Evolutionary conservation across 345 rosid genomes (phyloP).

Genomic region (Gossypium thurberi): DNA sequence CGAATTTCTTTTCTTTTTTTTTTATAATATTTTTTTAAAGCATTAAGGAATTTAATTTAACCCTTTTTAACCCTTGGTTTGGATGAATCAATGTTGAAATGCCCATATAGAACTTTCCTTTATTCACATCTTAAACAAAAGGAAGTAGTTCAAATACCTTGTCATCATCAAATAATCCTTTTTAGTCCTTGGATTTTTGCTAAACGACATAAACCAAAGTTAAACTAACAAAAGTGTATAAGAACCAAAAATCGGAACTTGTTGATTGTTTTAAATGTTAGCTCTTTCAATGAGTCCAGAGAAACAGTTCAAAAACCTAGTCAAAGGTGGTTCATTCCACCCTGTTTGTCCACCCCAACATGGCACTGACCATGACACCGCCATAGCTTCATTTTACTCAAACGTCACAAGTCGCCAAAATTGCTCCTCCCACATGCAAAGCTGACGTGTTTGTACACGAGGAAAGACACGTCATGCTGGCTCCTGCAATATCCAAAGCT

Average conservation of each 20-base stretch:
- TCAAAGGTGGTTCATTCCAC: background rate
- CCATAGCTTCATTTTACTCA: background rate
- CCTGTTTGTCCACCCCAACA: background rate
- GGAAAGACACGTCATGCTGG: slow-evolving; percentile 7
- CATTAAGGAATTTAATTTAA: too few species aligned
- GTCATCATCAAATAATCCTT: too few species aligned
- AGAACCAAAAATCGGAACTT: background rate
- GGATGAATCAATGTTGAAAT: too few species aligned
- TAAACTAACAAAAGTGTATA: background rate
- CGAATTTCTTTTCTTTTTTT: too few species aligned
- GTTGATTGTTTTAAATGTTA: background rate
- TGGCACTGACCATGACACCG: background rate
- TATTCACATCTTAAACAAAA: too few species aligned
- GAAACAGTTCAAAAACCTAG: background rate
- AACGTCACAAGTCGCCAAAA: background rate
- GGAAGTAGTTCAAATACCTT: too few species aligned
- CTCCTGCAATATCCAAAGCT: slow-evolving; percentile 8
- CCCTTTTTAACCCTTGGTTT: too few species aligned
- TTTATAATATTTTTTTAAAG: too few species aligned
- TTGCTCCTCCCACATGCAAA: background rate
- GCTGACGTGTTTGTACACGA: background rate
- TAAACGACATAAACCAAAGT: background rate
- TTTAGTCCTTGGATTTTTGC: too few species aligned
- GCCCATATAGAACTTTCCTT: too few species aligned
- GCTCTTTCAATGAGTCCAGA: background rate